Evolutionary conservation across 495 filamentous ascomycete species (phyloP).

Genomic region (Penicillium salamii): DNA sequence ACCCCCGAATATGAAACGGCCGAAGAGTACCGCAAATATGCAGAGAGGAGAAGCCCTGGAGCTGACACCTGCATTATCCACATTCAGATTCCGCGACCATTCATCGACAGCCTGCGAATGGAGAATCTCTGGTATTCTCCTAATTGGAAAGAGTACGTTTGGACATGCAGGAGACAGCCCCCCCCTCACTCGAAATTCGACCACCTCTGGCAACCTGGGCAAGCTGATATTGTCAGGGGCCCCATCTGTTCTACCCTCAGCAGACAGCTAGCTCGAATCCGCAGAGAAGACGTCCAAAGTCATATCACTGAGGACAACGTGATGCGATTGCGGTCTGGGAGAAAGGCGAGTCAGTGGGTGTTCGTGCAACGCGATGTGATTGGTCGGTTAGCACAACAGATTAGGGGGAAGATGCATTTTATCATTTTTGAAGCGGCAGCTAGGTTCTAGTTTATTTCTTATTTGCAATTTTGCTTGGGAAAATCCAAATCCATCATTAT

Average conservation of each 20-base stretch:
- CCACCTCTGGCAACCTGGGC: neutral
- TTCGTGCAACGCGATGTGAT: neutral
- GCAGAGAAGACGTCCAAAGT: conserved; percentile 2
- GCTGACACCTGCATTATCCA: conserved; percentile 2
- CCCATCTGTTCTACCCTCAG: neutral
- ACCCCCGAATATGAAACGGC: conserved; percentile 1
- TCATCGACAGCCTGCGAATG: neutral
- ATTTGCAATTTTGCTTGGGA: no score
- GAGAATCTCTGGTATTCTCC: conserved; percentile 2
- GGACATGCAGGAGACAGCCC: neutral
- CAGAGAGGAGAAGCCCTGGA: neutral
- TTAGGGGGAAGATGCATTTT: conserved; percentile 1
- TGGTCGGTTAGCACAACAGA: neutral
- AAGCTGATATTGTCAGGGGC: neutral
- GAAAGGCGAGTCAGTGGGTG: neutral
- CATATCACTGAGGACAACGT: neutral
- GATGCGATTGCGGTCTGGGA: conserved; percentile 1
- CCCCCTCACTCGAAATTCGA: neutral
- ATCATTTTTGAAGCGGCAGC: neutral
- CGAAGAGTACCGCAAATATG: neutral
- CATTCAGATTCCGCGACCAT: neutral
- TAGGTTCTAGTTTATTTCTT: neutral
- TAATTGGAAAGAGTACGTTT: conserved; percentile 1
- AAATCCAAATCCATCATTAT: no score
- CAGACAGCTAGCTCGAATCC: neutral